A percentile compares a stretch with the other conserved stretches of the same genome.
phyloP scores from a whole-genome alignment of 495 filamentous ascomycete species.

The Entonaema liquescens region DNA sequence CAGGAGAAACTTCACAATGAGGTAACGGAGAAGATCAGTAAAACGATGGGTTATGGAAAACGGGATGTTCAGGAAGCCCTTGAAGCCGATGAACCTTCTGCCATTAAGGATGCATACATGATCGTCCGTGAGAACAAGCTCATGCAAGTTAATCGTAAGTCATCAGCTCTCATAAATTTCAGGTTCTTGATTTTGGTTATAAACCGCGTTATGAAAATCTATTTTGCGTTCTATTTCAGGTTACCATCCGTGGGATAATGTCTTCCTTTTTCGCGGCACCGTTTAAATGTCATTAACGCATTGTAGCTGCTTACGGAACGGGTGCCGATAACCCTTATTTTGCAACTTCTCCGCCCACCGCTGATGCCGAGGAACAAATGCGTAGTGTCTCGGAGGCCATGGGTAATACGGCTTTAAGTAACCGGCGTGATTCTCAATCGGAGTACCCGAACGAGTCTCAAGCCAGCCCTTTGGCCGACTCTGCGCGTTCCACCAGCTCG shows the following conservation, averaged over 20 bases:
- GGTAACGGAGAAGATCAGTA: constrained; percentile 92
- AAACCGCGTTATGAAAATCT: not conserved
- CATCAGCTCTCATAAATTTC: not conserved
- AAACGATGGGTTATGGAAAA: constrained; percentile 96
- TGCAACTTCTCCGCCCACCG: constrained; percentile 48
- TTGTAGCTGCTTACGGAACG: constrained; percentile 44
- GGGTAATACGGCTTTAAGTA: constrained; percentile 16
- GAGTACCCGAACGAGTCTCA: constrained; percentile 37
- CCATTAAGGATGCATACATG: constrained; percentile 98
- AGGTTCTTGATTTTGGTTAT: not conserved
- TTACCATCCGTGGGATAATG: not conserved
- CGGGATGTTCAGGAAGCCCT: constrained; percentile 95
- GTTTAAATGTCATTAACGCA: constrained; percentile 10
- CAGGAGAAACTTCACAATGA: constrained; percentile 90
- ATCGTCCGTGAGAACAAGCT: constrained; percentile 98
- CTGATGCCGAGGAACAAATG: constrained; percentile 45
- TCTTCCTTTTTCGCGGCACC: not conserved
- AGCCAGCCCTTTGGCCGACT: constrained; percentile 47
- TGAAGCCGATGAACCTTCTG: constrained; percentile 88
- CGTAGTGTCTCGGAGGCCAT: constrained; percentile 40
- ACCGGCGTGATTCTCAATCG: constrained; percentile 2
- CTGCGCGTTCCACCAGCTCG: constrained; percentile 55
- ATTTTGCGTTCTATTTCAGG: not conserved
- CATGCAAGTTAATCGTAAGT: constrained; percentile 92
- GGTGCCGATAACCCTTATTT: constrained; percentile 51